A percentile compares a stretch with the other conserved stretches of the same genome.
Conservation (phyloP, 2,329 filamentous ascomycete genomes). For the Dactylonectria macrodidyma region DNA sequence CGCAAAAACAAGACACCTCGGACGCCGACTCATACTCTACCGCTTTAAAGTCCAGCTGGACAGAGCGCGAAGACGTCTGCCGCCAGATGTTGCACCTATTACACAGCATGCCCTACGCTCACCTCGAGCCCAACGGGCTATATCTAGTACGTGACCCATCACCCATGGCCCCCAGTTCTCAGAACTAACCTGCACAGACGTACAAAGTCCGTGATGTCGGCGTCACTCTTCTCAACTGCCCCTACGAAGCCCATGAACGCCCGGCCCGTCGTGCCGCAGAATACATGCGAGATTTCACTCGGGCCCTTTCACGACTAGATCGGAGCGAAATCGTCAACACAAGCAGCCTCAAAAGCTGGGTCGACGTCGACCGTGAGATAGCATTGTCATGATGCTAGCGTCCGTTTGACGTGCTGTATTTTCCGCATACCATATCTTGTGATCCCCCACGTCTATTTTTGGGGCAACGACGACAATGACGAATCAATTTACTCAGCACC, state of each 20-base stretch:
- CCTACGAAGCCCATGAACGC: constrained; percentile 47
- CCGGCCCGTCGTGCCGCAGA: constrained; percentile 45
- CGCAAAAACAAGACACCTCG: constrained; percentile 1
- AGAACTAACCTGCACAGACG: constrained; percentile 30
- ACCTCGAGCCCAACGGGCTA: constrained; percentile 54
- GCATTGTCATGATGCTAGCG: background rate
- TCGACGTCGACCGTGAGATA: constrained; percentile 37
- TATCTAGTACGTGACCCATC: constrained; percentile 45
- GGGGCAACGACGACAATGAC: too few species aligned
- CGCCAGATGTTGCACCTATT: constrained; percentile 54
- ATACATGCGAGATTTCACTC: constrained; percentile 50
- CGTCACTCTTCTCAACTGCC: constrained; percentile 52
- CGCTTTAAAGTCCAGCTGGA: constrained; percentile 46
- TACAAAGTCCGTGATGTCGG: constrained; percentile 56
- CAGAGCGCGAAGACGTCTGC: constrained; percentile 54
- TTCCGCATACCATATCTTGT: background rate
- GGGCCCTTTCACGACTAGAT: constrained; percentile 48
- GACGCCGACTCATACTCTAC: background rate
- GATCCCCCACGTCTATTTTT: background rate
- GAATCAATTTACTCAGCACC: too few species aligned
- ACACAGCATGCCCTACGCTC: constrained; percentile 50
- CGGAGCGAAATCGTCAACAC: constrained; percentile 52
- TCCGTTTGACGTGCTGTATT: too few species aligned
- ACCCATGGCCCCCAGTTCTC: accelerated
- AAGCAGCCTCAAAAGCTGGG: constrained; percentile 50